Percentiles rank a stretch among this genome's conserved stretches.
Evolutionary conservation across 208 protist genomes (phyloP).

Genomic region (Leishmania arabica): DNA sequence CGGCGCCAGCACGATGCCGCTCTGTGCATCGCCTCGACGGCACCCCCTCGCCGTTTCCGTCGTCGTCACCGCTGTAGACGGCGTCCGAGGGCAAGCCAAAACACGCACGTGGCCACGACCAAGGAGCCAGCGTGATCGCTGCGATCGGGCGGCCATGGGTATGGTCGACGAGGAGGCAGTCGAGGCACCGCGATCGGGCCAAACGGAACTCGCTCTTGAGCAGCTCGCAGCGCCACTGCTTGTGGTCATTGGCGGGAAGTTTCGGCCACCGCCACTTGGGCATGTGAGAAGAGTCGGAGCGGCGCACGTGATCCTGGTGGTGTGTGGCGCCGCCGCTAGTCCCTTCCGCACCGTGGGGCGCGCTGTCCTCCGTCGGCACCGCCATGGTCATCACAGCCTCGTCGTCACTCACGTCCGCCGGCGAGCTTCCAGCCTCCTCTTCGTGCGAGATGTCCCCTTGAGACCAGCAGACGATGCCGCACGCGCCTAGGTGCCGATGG

Average conservation of each 20-base stretch:
- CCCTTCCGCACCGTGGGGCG: background rate
- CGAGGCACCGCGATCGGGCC: conserved; percentile 51
- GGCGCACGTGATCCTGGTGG: background rate
- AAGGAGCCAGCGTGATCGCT: conserved; percentile 40
- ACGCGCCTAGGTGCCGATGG: conserved; percentile 47
- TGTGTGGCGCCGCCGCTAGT: background rate
- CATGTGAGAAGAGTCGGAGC: background rate
- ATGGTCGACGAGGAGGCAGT: conserved; percentile 68
- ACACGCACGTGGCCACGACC: background rate
- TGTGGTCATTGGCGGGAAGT: conserved; percentile 44
- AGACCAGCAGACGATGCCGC: conserved; percentile 49
- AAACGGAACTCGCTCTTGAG: conserved; percentile 74
- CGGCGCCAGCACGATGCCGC: background rate
- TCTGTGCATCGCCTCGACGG: background rate
- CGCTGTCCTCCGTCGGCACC: background rate
- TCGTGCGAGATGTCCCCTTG: conserved; percentile 37
- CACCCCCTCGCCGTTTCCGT: background rate
- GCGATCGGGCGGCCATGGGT: conserved; percentile 56
- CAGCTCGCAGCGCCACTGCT: conserved; percentile 60
- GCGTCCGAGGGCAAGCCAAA: background rate
- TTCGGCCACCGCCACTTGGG: conserved; percentile 14
- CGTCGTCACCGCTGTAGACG: background rate
- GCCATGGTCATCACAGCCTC: background rate
- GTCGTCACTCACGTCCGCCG: background rate
- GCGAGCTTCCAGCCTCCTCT: background rate